Evolutionary conservation across 805 yeast species (phyloP), one percentile per base, ranked within the genome.

Genomic region (Hanseniaspora guilliermondii): DNA sequence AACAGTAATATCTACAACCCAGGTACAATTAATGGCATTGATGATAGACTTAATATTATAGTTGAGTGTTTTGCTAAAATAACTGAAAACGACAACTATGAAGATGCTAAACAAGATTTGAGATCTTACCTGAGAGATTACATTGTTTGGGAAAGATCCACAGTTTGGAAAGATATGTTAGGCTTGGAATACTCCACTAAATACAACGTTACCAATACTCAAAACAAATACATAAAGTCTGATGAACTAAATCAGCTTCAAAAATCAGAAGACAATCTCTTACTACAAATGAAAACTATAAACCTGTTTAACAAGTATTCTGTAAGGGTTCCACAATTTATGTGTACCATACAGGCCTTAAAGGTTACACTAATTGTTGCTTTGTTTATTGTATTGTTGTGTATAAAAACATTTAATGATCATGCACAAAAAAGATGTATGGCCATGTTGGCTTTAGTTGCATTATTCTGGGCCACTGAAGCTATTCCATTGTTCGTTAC

Each of bases 131-230:
- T 91, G 58, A 77, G 96, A 57, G 97, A 91, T 62, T 94, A 88
- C 65, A 85, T 89, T 47, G 96, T 89, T 19, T 91, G 96, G 94
- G 97, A 89, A 69, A 78, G 97, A 68, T 86, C 86, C 64, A 89
- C 96, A 0, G 95, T 88, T 19, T 89, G 97, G 97, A 81, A 93
- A 62, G 96, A 89, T 65, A 82, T 91, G 83, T 77, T 89, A 59
- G 91, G 93, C 6, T 70, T 89, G 62, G 95, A 87, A 63, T 73
- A 91, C 56, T 67, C 49, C 52, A 75, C 37, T 58, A 63, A 53
- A 53, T 79, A 4, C 85, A 85, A 21, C 70, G 71, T 55, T 70
- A 73, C 37, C 21, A 24, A 47, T 3, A 47, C 42, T 8, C 45
- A 53, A 21, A 49, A 47, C 27, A 47, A 24, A 7, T 46, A 68